These are phyloP conservation scores for Inonotus obliquus DNA, from an alignment of 1,284 basidiomycete genomes.

Conservation along the genomic window DNA sequence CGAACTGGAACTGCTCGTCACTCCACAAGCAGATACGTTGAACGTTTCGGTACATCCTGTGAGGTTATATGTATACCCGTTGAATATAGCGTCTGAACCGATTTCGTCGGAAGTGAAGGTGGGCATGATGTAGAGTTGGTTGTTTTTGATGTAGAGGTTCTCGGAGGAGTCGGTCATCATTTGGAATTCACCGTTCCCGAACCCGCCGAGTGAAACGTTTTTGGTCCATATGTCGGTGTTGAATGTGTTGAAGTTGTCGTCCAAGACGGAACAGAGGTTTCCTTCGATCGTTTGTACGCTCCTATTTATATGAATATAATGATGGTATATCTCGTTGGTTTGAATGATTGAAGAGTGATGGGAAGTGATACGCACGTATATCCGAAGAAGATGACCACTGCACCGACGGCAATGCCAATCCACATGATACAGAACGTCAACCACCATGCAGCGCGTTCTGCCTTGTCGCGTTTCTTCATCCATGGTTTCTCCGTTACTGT, in stretches of 20 bases:
- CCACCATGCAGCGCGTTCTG: slow-evolving; percentile 51
- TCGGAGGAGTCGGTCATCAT: slow-evolving; percentile 65
- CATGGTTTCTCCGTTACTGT: slow-evolving; percentile 49
- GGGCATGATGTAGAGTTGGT: slow-evolving; percentile 73
- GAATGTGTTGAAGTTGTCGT: slow-evolving; percentile 61
- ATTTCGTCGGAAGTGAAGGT: slow-evolving; percentile 71
- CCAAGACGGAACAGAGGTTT: slow-evolving; percentile 56
- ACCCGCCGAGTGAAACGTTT: slow-evolving; percentile 73
- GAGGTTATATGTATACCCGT: slow-evolving; percentile 63
- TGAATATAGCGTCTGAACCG: slow-evolving; percentile 49
- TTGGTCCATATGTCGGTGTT: slow-evolving; percentile 53
- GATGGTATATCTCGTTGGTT: too few relatives aligned
- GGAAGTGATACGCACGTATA: background rate
- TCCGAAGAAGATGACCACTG: slow-evolving; percentile 29
- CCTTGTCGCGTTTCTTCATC: slow-evolving; percentile 46
- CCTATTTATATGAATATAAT: slow-evolving; percentile 21
- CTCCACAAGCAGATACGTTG: slow-evolving; percentile 41
- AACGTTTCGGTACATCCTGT: slow-evolving; percentile 54
- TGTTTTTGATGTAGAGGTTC: slow-evolving; percentile 68
- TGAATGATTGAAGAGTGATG: background rate
- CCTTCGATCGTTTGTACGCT: slow-evolving; percentile 38
- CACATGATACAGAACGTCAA: slow-evolving; percentile 45
- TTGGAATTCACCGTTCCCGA: slow-evolving; percentile 77
- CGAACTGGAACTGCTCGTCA: slow-evolving; percentile 32
- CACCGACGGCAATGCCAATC: slow-evolving; percentile 42